Base-by-base conservation (phyloP, 345 rosid species). In the Bretschneidera sinensis region DNA sequence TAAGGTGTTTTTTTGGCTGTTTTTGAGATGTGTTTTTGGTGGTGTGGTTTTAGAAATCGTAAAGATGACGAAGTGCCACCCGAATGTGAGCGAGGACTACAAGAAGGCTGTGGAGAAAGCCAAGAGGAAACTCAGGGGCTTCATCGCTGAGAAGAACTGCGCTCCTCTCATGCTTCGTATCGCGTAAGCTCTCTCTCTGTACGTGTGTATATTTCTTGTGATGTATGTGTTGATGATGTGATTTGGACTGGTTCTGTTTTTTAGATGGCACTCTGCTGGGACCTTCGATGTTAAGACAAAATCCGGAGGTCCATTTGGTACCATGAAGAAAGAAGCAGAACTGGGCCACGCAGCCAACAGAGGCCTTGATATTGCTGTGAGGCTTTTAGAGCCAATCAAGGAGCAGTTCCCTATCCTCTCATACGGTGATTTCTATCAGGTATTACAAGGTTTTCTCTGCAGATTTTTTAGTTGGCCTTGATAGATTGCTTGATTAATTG, bases 211-310 rank as follows among this genome's bases (percentile, higher is more conserved):
- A 6, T 45, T 54, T 9, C 21, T 0, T 24, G 0, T 18, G 24
- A 20, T 60, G 2, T 17, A 56, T 13, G 2, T 20, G 49, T 52
- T 61, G 56, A 17, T 19, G 53, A 31, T 59, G 43, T 11, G 49
- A n/a, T 24, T 60, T 52, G 57, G 7, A 17, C 21, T 67, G 21
- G 15, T n/a, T n/a, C n/a, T 17, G 55, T 10, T 39, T 22, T 64
- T 50, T 81, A 92, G 98, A 31, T 89, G 98, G 98, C 98, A 92
- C 85, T 87, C 98, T 2, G 96, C 98, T 50, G 98, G 98, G 45
- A 92, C 98, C 1, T 92, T 58, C 51, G 98, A 92, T 50, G 86
- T 83, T 67, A 74, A 77, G 74, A 69, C 94, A 4, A 92, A 70
- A 73, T 84, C 96, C 20, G 98, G 98, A 2, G 98, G 98, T 43